These are phyloP conservation scores for Rhynchospora pubera DNA, from an alignment of 176 grass and related monocot species.

Conservation along the genomic window DNA sequence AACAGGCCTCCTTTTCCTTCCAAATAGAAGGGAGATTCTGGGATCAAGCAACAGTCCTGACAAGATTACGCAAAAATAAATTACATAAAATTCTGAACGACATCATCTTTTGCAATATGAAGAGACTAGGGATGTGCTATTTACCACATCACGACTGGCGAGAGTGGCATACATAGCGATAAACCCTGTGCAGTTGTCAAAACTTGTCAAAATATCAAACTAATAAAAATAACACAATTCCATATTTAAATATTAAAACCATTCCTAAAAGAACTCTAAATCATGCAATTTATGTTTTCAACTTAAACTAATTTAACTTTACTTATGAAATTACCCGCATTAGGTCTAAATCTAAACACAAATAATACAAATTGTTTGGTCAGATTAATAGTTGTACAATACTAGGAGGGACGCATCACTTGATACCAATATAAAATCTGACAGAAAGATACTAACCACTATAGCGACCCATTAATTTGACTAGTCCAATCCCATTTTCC, in stretches of 20 bases:
- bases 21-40: slow-evolving; percentile 93
- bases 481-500: slow-evolving; percentile 96
- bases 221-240: background rate
- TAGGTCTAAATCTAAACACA: background rate
- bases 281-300: background rate
- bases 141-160: slow-evolving; percentile 93
- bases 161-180: slow-evolving; percentile 98
- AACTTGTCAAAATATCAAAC: background rate
- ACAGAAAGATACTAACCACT: slow-evolving; percentile 59
- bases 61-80: background rate
- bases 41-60: slow-evolving; percentile 93
- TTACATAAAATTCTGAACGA: background rate
- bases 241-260: background rate
- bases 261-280: background rate
- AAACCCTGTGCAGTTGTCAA: slow-evolving; percentile 52
- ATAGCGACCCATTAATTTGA: slow-evolving; percentile 97
- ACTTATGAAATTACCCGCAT: background rate
- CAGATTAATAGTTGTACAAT: no score
- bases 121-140: slow-evolving; percentile 12
- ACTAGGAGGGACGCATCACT: no score
- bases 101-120: background rate
- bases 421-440: background rate
- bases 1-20: slow-evolving; percentile 90
- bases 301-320: background rate
- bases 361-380: no score